Conservation (phyloP, 1,139 yeast genomes). For the Komagataea norvegica region DNA sequence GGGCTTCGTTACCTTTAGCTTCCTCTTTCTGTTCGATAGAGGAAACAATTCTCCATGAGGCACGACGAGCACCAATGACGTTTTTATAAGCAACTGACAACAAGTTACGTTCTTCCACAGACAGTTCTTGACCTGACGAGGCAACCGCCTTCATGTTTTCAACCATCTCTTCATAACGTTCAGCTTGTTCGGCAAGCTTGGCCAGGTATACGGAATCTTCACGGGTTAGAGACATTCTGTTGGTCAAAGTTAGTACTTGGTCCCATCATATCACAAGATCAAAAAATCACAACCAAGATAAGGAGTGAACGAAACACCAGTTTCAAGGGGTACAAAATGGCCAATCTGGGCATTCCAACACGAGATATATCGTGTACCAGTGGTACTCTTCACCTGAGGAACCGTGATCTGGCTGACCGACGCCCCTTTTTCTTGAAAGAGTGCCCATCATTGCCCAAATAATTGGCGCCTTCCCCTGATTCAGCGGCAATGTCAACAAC, state of each 20-base stretch:
- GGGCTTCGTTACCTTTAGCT: slow-evolving; percentile 86
- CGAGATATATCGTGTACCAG: too few relatives aligned
- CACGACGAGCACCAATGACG: slow-evolving; percentile 98
- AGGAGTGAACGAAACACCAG: slow-evolving; percentile 2
- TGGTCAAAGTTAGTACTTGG: slow-evolving; percentile 2
- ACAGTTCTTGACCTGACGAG: slow-evolving; percentile 89
- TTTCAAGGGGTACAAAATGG: too few relatives aligned
- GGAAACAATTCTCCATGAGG: slow-evolving; percentile 98
- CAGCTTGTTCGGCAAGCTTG: slow-evolving; percentile 99
- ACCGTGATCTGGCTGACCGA: too few relatives aligned
- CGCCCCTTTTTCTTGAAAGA: too few relatives aligned
- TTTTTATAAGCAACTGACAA: slow-evolving; percentile 97
- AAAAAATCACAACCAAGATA: neutral
- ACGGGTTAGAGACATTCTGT: slow-evolving; percentile 74
- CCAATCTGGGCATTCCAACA: too few relatives aligned
- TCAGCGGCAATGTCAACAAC: slow-evolving; percentile 1
- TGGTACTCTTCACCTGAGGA: too few relatives aligned
- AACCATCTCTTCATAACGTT: slow-evolving; percentile 99
- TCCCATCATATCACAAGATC: neutral
- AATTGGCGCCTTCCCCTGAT: slow-evolving; percentile 1
- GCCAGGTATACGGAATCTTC: slow-evolving; percentile 99
- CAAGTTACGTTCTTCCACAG: slow-evolving; percentile 96
- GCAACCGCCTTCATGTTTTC: slow-evolving; percentile 98
- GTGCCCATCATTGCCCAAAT: too few relatives aligned
- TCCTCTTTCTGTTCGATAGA: slow-evolving; percentile 98